Conservation (phyloP, 495 filamentous ascomycete genomes). For the Penicillium macrosclerotiorum region DNA sequence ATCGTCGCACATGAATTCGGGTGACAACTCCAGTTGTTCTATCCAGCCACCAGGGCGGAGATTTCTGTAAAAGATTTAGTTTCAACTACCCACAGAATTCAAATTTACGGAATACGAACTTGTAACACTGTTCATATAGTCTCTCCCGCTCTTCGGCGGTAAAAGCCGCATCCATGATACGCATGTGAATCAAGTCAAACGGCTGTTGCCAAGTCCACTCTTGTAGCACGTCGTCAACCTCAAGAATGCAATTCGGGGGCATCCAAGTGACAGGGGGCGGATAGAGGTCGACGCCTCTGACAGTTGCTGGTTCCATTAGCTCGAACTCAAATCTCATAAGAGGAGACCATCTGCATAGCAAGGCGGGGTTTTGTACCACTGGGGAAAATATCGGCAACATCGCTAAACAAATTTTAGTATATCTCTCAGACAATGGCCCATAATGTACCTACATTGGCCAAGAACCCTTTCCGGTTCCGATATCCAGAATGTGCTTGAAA, state of each 20-base stretch:
- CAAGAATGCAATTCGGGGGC: too few relatives aligned
- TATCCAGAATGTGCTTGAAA: constrained; percentile 8
- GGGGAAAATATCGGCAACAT: too few relatives aligned
- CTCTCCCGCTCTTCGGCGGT: constrained; percentile 14
- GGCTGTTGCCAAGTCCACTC: constrained; percentile 22
- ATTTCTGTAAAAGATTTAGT: too few relatives aligned
- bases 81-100: too few relatives aligned
- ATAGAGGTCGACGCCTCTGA: constrained; percentile 12
- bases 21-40: background rate
- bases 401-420: background rate
- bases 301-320: constrained; percentile 1
- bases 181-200: constrained; percentile 27
- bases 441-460: constrained; percentile 8
- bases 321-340: too few relatives aligned
- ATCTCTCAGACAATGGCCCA: too few relatives aligned
- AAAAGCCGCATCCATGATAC: constrained; percentile 16
- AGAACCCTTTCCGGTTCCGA: constrained; percentile 10
- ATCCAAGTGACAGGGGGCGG: constrained; percentile 17
- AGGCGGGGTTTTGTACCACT: too few relatives aligned
- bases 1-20: background rate
- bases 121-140: constrained; percentile 20
- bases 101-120: too few relatives aligned
- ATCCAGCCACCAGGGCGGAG: background rate
- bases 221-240: constrained; percentile 24
- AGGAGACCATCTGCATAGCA: too few relatives aligned